These are phyloP conservation scores for Termitomyces heimii DNA, from an alignment of 768 basidiomycete genomes.

Conservation along the genomic window DNA sequence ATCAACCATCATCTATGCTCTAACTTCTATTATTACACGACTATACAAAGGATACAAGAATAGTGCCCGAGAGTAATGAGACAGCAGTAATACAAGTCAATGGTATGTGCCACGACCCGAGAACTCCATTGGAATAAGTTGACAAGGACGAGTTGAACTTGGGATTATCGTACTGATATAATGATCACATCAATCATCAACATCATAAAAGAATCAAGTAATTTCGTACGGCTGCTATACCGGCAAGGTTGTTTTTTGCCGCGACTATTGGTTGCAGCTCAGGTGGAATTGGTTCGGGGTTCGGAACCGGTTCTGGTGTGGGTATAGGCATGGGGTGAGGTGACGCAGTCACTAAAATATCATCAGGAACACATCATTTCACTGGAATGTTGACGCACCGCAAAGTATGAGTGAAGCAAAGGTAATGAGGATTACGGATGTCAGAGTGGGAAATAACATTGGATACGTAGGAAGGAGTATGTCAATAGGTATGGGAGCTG, in stretches of 20 bases:
- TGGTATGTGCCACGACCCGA: background rate
- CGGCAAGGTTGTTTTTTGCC: constrained; percentile 19
- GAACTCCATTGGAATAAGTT: background rate
- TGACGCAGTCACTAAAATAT: background rate
- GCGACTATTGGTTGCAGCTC: constrained; percentile 19
- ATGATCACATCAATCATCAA: background rate
- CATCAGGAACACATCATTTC: background rate
- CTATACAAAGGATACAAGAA: background rate
- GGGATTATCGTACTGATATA: background rate
- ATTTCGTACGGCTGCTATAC: constrained; percentile 6
- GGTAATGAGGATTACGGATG: background rate
- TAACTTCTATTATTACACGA: background rate
- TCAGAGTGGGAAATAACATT: background rate
- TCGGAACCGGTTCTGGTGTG: background rate
- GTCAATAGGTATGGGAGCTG: background rate
- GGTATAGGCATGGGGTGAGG: constrained; percentile 5
- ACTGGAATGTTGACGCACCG: background rate
- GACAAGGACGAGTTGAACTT: constrained; percentile 2
- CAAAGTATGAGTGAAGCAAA: background rate
- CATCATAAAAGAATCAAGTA: background rate
- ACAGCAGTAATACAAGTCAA: background rate
- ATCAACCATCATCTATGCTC: background rate
- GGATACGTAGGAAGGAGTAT: too few species aligned
- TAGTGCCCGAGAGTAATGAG: background rate
- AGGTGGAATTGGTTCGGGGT: constrained; percentile 16